Evolutionary conservation across 495 filamentous ascomycete genomes (phyloP), one percentile per base, ranked within the genome.

Genomic region (Penicillium lividum): DNA sequence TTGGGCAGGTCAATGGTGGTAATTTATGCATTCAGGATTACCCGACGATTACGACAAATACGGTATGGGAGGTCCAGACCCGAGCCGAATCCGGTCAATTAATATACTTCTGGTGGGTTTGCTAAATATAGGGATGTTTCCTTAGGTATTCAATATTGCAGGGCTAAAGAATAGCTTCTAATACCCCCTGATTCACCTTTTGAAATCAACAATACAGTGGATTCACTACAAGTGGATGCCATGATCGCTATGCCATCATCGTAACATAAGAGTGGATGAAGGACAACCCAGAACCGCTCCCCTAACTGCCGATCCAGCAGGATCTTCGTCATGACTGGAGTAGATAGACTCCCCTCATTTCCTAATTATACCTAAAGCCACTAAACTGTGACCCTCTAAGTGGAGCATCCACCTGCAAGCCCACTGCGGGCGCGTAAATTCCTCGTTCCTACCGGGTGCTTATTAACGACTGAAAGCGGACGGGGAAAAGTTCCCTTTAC

Each of bases 401-500:
- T 65, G 59, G 62, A 59, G 51, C 36, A 53, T 53, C 51, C 51
- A 42, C 22, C 34, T 42, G 11, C 25, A 27, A 38, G 51, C 38
- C 51, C 51, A 53, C 51, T 40, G 44, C 48, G 33, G 38, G 54
- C 59, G 56, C 48, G 59, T 51, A 54, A 54, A 34, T 36, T 40
- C 34, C 44, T 33, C 56, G 56, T 58, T 53, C 36, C 36, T 36
- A 40, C 45, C 46, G 46, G 22, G 22, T 64, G 59, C 62, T 65
- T 66, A 68, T 58, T 62, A 65, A 68, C 49, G 28, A 29, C 64
- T 56, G 59, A 63, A 68, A 62, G 58, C 63, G 64, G 66, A 58
- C 63, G 46, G 43, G 48, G 54, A 59, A 67, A 67, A 64, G 58
- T 59, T 61, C 56, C 58, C 29, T 16, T 36, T 33, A n/a, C 38